These are phyloP conservation scores for Camellia granthamiana DNA, from an alignment of 148 eudicot genomes.

Conservation along the genomic window DNA sequence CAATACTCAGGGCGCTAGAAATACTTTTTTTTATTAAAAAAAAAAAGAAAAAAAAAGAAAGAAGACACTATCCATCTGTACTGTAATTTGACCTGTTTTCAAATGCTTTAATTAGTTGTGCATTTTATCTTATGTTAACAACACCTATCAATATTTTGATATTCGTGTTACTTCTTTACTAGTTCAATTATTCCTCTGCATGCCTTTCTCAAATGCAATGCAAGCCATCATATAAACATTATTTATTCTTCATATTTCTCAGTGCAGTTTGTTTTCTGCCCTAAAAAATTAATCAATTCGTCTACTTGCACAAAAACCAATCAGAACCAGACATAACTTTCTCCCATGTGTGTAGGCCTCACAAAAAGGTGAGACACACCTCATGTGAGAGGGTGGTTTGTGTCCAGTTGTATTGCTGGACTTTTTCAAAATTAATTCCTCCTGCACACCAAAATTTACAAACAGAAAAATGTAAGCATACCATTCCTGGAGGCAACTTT, in stretches of 20 bases:
- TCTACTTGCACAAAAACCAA: too few relatives aligned
- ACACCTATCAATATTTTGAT: not conserved
- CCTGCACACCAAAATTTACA: not conserved
- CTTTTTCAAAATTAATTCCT: too few relatives aligned
- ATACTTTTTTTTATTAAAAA: not conserved
- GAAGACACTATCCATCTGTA: not conserved
- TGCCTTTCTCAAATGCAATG: constrained; percentile 5
- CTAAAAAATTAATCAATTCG: not conserved
- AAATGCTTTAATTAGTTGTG: not conserved
- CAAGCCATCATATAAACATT: not conserved
- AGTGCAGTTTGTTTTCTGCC: not conserved
- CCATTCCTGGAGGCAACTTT: constrained; percentile 63
- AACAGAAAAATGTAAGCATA: constrained; percentile 26
- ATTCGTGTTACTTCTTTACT: not conserved
- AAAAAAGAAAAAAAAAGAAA: too few relatives aligned
- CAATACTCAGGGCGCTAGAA: not conserved
- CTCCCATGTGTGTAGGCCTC: too few relatives aligned
- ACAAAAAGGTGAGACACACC: too few relatives aligned
- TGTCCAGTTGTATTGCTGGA: too few relatives aligned
- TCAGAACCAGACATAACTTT: too few relatives aligned
- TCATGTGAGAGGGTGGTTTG: too few relatives aligned
- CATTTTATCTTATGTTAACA: not conserved
- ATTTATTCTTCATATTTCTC: not conserved
- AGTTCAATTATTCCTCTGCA: not conserved
- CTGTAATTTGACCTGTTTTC: not conserved